Evolutionary conservation across 371 early-diverging fungal species (phyloP), one percentile per base, ranked within the genome.

Genomic region (Saksenaea vasiformis): DNA sequence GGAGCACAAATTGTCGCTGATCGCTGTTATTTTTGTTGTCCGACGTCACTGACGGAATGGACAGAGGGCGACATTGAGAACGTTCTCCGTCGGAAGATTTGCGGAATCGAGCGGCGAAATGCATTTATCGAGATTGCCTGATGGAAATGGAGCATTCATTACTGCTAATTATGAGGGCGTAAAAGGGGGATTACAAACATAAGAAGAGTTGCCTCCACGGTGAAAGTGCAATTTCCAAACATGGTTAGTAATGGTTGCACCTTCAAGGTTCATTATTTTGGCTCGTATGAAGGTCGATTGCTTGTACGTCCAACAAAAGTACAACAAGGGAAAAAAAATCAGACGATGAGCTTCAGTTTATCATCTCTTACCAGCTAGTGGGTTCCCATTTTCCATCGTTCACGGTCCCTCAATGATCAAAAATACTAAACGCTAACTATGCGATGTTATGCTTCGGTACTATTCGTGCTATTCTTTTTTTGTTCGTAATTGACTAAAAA

Each of bases 1-100:
- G 51, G 24, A 3, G 22, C 61, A 19, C 61, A 54, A 31, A 54
- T 28, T 19, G 35, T 36, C 14, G 47, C 61, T 61, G 54, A 61
- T 61, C 61, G 51, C 15, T 15, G 27, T 24, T 47, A 47, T 53
- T 61, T 38, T 31, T 53, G 38, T 36, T 39, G 39, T 9, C 37
- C 37, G 41, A 58, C 58, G 41, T 58, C 58, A 39, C 58, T 35
- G 15, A 39, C 58, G 22, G 58, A 31, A 31, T 7, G 4, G 7
- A 7, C 31, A 31, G 31, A 31, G 31, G 31, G 31, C 7, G 7
- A 7, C 7, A 2, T 31, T 7, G 31, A 31, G 31, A 2, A 31
- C 31, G 31, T 31, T 31, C 31, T 31, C 7, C 31, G 7, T 31
- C 31, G 31, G 31, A 31, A 31, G 31, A 31, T 4, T 7, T 2